phyloP scores from a whole-genome alignment of 2,329 filamentous ascomycete species.

The Didymellaceae sp. region DNA sequence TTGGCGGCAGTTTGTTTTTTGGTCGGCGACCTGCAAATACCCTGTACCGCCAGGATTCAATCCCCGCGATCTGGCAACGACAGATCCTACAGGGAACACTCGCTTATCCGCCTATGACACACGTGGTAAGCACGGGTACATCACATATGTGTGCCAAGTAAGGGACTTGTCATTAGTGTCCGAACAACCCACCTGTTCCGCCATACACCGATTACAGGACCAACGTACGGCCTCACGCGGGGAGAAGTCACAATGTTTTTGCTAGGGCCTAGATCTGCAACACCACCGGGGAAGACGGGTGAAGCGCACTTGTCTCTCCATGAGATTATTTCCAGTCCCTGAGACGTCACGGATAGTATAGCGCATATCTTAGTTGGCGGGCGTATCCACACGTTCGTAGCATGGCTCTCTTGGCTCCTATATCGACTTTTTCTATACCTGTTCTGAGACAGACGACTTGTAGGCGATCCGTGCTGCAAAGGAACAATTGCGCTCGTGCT shows the following conservation, averaged over 20 bases:
- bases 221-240: slow-evolving; percentile 2
- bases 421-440: slow-evolving; percentile 2
- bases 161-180: slow-evolving; percentile 14
- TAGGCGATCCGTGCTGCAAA: not conserved
- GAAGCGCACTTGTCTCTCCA: slow-evolving; percentile 15
- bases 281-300: slow-evolving; percentile 16
- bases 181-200: slow-evolving; percentile 8
- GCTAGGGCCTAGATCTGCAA: slow-evolving; percentile 19
- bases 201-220: slow-evolving; percentile 15
- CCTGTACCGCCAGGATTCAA: slow-evolving; percentile 20
- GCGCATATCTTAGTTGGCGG: slow-evolving; percentile 7
- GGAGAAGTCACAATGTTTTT: slow-evolving; percentile 12
- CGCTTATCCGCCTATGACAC: slow-evolving; percentile 21
- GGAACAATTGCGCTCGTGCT: slow-evolving; percentile 6
- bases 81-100: slow-evolving; percentile 15
- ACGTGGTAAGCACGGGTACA: slow-evolving; percentile 10
- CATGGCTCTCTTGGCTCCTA: slow-evolving; percentile 7
- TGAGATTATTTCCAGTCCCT: slow-evolving; percentile 1
- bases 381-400: slow-evolving; percentile 7
- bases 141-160: slow-evolving; percentile 7
- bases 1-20: slow-evolving; percentile 16
- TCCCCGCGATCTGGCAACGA: slow-evolving; percentile 22
- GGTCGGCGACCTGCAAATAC: slow-evolving; percentile 14
- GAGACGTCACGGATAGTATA: slow-evolving; percentile 11
- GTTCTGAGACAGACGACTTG: slow-evolving; percentile 6